Percentiles rank a stretch among this genome's conserved stretches.
These are phyloP conservation scores for Fusarium poae DNA, from an alignment of 2,329 filamentous ascomycete genomes.

Conservation along the genomic window DNA sequence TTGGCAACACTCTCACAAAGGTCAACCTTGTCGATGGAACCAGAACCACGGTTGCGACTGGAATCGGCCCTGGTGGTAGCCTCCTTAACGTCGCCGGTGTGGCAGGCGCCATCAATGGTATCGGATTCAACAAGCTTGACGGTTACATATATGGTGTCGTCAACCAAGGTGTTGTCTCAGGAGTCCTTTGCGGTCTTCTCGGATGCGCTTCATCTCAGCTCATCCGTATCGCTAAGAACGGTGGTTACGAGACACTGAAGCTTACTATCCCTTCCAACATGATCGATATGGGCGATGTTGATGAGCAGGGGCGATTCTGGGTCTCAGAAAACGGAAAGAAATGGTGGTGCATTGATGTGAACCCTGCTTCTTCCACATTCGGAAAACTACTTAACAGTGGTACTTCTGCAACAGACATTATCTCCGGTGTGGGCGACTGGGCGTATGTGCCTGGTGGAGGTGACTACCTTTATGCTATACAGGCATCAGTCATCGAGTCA, in stretches of 20 bases:
- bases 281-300: constrained; percentile 16
- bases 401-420: constrained; percentile 1
- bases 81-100: constrained; percentile 1
- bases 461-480: constrained; percentile 12
- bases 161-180: neutral
- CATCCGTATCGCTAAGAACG: constrained; percentile 10
- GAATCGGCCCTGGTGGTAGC: constrained; percentile 6
- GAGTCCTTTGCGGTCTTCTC: neutral
- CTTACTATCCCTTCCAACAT: neutral
- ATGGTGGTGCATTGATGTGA: constrained; percentile 16
- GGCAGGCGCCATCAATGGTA: constrained; percentile 10
- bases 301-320: constrained; percentile 11
- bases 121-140: constrained; percentile 12
- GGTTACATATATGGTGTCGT: constrained; percentile 13
- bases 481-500: constrained; percentile 7
- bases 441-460: constrained; percentile 13
- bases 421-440: constrained; percentile 10
- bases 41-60: neutral
- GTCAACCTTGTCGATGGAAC: constrained; percentile 4
- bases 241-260: constrained; percentile 1
- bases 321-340: constrained; percentile 8
- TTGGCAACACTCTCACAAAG: constrained; percentile 9
- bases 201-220: neutral
- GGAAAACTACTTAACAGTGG: constrained; percentile 9
- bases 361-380: constrained; percentile 4